phyloP scores from a whole-genome alignment of 495 filamentous ascomycete species.

The Trichoderma erinaceum region DNA sequence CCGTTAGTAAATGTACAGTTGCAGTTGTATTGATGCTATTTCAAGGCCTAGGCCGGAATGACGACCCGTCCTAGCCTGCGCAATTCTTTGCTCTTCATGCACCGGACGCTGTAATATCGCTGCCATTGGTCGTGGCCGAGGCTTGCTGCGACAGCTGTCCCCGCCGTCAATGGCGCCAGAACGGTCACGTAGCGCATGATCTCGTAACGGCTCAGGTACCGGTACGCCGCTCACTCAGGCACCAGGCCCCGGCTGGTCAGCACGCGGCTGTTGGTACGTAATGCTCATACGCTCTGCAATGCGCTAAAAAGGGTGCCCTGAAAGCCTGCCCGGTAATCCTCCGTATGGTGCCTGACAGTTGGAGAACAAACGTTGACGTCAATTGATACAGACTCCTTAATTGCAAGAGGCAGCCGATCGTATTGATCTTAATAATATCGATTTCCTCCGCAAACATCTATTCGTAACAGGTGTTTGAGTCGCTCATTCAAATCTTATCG shows the following conservation, averaged over 20 bases:
- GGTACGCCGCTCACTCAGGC: background rate
- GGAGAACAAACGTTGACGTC: too few species aligned
- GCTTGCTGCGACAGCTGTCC: background rate
- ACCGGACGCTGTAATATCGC: background rate
- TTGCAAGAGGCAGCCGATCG: too few species aligned
- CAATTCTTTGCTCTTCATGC: background rate
- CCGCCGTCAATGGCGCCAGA: background rate
- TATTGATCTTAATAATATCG: too few species aligned
- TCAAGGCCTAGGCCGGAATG: background rate
- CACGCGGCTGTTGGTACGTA: background rate
- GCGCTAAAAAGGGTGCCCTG: background rate
- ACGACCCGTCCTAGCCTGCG: background rate
- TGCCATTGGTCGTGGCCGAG: background rate
- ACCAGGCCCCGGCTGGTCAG: slow-evolving; percentile 2
- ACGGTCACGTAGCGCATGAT: background rate
- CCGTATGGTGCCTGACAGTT: too few species aligned
- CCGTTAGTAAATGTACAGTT: too few species aligned
- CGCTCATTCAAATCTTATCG: background rate
- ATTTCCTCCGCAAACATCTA: too few species aligned
- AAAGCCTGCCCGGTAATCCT: background rate
- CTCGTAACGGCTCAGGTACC: background rate
- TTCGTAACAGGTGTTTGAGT: too few species aligned
- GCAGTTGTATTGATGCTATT: background rate
- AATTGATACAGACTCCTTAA: too few species aligned
- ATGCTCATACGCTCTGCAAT: background rate